These are phyloP conservation scores for Blastocystis sp. DNA, from an alignment of 352 stramenopile species.

Conservation along the genomic window DNA sequence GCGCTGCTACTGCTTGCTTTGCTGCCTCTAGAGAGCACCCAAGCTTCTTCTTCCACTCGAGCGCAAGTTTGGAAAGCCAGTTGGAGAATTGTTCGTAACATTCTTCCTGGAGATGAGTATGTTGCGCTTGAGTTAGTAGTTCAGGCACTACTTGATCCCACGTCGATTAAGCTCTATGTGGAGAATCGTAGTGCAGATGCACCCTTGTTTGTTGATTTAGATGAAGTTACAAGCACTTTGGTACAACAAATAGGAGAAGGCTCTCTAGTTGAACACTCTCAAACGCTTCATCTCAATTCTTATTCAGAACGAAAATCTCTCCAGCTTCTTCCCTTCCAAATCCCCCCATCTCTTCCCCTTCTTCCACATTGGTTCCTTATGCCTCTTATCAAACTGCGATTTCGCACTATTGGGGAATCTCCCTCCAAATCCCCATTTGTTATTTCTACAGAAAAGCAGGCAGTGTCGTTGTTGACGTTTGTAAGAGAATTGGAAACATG, in stretches of 20 bases:
- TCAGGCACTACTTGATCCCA: background rate
- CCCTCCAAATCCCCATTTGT: background rate
- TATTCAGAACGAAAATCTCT: background rate
- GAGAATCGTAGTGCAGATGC: background rate
- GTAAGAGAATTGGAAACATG: background rate
- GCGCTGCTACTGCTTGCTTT: background rate
- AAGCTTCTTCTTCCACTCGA: background rate
- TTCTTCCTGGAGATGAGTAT: constrained; percentile 35
- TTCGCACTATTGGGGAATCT: background rate
- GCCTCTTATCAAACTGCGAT: constrained; percentile 13
- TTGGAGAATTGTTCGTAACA: background rate
- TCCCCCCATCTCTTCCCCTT: constrained; percentile 12
- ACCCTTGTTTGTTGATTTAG: background rate
- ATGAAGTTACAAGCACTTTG: background rate
- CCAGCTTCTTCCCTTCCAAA: background rate
- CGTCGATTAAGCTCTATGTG: background rate
- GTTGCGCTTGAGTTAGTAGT: constrained; percentile 1
- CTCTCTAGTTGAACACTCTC: background rate
- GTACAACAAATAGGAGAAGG: background rate
- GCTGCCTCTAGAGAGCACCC: background rate
- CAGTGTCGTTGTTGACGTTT: background rate
- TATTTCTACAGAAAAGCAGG: background rate
- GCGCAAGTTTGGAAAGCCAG: background rate
- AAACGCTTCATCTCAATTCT: background rate
- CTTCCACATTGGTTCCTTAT: constrained; percentile 32